Evolutionary conservation across 169 alveolate genomes (phyloP).

Genomic region (Hammondia hammondi): DNA sequence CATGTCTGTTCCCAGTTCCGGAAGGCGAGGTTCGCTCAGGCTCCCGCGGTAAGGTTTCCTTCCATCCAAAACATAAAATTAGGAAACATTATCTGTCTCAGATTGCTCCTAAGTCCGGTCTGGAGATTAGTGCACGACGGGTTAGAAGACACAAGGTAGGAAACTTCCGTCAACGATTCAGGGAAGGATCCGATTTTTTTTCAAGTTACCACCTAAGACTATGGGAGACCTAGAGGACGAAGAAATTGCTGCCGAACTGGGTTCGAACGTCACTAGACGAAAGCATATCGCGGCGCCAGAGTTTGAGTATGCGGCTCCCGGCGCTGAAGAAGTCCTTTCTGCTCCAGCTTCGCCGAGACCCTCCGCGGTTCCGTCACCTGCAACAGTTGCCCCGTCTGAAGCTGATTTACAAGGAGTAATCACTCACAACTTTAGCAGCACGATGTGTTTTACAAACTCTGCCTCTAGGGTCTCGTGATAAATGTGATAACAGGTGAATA

Average conservation of each 20-base stretch:
- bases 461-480: not conserved
- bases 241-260: constrained; percentile 23
- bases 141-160: not conserved
- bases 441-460: not conserved
- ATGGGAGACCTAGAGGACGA: constrained; percentile 16
- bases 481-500: constrained; percentile 4
- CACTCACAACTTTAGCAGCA: not conserved
- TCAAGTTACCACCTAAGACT: not conserved
- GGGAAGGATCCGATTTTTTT: no score
- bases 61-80: not conserved
- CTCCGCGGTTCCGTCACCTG: not conserved
- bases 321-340: not conserved
- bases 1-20: no score
- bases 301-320: not conserved
- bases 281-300: not conserved
- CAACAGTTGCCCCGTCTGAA: not conserved
- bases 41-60: not conserved
- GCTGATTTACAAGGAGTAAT: not conserved
- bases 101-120: not conserved
- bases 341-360: not conserved
- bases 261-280: not conserved
- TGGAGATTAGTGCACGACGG: not conserved
- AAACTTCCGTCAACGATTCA: not conserved
- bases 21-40: not conserved
- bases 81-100: not conserved